Base-by-base conservation (phyloP, 495 filamentous ascomycete genomes). In the Peziza echinospora region DNA sequence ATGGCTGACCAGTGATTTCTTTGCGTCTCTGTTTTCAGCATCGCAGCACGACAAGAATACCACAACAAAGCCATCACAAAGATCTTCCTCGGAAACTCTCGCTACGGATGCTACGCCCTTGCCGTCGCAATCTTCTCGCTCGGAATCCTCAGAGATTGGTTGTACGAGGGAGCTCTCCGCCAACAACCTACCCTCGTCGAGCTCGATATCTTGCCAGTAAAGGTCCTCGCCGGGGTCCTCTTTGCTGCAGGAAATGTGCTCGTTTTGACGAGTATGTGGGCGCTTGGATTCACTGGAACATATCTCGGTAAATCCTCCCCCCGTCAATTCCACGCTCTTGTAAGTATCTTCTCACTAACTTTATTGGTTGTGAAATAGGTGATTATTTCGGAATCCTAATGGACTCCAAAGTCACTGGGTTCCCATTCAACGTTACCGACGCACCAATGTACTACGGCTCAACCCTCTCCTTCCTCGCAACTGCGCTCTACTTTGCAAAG, bases 301-400 rank as follows among this genome's bases (percentile, higher is more conserved):
- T 97, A 94, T 62, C 68, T 97, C 22, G 56, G n/a, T n/a, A 55
- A 46, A 50, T 16, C 26, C 26, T 23, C 28, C 21, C 26, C 6
- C 24, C 26, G n/a, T n/a, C n/a, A n/a, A n/a, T n/a, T n/a, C n/a
- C n/a, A n/a, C n/a, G n/a, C n/a, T n/a, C n/a, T n/a, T n/a, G n/a
- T n/a, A n/a, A n/a, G n/a, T n/a, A n/a, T n/a, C n/a, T n/a, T n/a
- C n/a, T n/a, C n/a, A n/a, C n/a, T n/a, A n/a, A n/a, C n/a, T n/a
- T n/a, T n/a, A n/a, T n/a, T n/a, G n/a, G 24, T 17, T 21, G 30
- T 6, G 54, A 89, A n/a, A n/a, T n/a, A n/a, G n/a, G 89, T 47
- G 89, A 97, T 66, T 97, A 97, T 67, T 97, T 93, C 56, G 89
- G 89, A 28, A 96, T 97, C 59, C 68, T 97, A 51, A 91, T 96